phyloP scores from a whole-genome alignment of 148 eudicot genomes.

The Rhododendron molle region DNA sequence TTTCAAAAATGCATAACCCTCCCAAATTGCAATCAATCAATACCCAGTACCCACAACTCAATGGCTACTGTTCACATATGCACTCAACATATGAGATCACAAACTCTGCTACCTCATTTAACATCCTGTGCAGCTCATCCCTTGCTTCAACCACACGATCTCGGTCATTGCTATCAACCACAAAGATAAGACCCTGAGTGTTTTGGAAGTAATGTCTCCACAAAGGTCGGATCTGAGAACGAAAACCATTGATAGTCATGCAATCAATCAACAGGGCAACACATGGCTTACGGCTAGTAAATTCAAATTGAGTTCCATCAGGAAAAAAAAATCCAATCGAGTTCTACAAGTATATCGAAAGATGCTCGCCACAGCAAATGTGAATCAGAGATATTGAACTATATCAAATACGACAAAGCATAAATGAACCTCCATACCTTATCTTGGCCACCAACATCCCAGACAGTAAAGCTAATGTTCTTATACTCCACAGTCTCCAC shows the following conservation, averaged over 20 bases:
- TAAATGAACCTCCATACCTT: slow-evolving; percentile 31
- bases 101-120: slow-evolving; percentile 52
- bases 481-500: slow-evolving; percentile 68
- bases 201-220: slow-evolving; percentile 76
- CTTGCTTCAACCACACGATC: slow-evolving; percentile 77
- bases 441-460: slow-evolving; percentile 81
- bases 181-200: slow-evolving; percentile 76
- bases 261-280: background rate
- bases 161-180: slow-evolving; percentile 69
- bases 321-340: background rate
- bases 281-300: background rate
- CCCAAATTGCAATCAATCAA: background rate
- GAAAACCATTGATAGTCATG: background rate
- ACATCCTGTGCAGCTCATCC: slow-evolving; percentile 75
- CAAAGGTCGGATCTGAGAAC: slow-evolving; percentile 57
- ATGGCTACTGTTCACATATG: background rate
- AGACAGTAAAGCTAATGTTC: slow-evolving; percentile 69
- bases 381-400: background rate
- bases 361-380: background rate
- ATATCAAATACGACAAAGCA: background rate
- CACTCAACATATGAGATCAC: background rate
- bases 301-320: background rate
- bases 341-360: background rate
- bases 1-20: background rate
- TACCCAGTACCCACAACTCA: background rate